Evolutionary conservation across 2,329 filamentous ascomycete species (phyloP), one percentile per base, ranked within the genome.

Genomic region (Bipolaris gigantea): DNA sequence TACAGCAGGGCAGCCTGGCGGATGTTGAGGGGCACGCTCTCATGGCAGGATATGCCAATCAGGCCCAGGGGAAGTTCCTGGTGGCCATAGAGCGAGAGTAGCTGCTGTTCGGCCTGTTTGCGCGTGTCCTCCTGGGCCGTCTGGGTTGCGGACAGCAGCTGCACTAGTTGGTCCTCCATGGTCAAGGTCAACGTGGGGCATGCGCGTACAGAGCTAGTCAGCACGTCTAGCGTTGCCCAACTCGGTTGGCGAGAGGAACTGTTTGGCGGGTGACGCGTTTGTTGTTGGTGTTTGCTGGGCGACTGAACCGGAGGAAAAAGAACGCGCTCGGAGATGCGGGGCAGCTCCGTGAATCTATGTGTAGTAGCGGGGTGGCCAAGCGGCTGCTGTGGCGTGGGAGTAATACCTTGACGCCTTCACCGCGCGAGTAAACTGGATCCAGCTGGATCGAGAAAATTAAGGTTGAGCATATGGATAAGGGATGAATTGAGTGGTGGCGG

Each of bases 121-220:
- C 93, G 88, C 53, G 89, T 87, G 50, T 79, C 86, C 74, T 93
- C 87, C 55, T 87, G 85, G 56, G 89, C 70, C 60, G 87, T 87
- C 79, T 96, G 91, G 45, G 92, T 96, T 76, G 92, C 90, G 69
- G 88, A 85, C 61, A 99, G 87, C 74, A 97, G 84, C 76, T 88
- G 87, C 67, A 94, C 87, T 75, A 99, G 85, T 81, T 96, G 88
- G 78, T 95, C 88, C 83, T 96, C 92, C 92, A 96, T 96, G 67
- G 55, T 50, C 44, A 53, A 55, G 67, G 55, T 50, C 44, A 53
- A 55, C 53, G 61, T 57, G 59, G 62, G 62, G 61, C 56, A 59
- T 57, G 63, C 55, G 59, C 57, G 62, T 62, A 61, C 52, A 65
- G 50, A 58, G 57, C 62, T 65, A 65, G 62, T 65, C 61, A 57